A percentile compares a stretch with the other conserved stretches of the same genome.
Conservation (phyloP, 225 moss, liverwort and hornwort species). For the Marchantia paleacea region DNA sequence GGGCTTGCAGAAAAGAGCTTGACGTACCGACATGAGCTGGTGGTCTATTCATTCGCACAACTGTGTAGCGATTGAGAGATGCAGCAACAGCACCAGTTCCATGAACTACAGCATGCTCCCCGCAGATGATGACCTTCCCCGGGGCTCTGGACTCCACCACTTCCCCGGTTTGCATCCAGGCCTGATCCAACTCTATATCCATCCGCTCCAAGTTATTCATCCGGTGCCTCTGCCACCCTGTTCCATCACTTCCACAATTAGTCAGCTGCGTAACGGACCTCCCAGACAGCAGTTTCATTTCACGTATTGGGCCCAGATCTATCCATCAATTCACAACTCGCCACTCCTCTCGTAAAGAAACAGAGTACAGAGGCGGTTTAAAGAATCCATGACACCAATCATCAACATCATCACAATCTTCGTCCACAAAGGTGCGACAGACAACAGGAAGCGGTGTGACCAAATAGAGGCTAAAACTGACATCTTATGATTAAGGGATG, state of each 20-base stretch:
- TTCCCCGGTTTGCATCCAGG: slow-evolving; percentile 32
- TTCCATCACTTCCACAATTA: not conserved
- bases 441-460: not conserved
- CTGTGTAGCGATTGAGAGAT: slow-evolving; percentile 78
- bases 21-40: slow-evolving; percentile 23
- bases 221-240: slow-evolving; percentile 10
- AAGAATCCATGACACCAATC: not conserved
- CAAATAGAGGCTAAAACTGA: slow-evolving; percentile 5
- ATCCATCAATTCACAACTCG: not conserved
- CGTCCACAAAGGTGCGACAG: too few relatives aligned
- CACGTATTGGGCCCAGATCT: not conserved
- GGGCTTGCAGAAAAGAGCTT: not conserved
- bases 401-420: not conserved
- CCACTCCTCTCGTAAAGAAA: not conserved
- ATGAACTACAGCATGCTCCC: slow-evolving; percentile 97
- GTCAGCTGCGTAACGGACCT: too few relatives aligned
- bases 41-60: slow-evolving; percentile 44
- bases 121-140: slow-evolving; percentile 86
- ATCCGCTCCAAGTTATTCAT: slow-evolving; percentile 4
- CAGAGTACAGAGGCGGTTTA: not conserved
- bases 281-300: not conserved
- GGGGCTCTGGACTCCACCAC: slow-evolving; percentile 73
- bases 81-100: slow-evolving; percentile 81
- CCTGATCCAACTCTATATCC: slow-evolving; percentile 10
- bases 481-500: slow-evolving; percentile 9